Percentiles rank a stretch among this genome's conserved stretches.
Conservation (phyloP, 495 filamentous ascomycete species). For the Penicillium arizonense region DNA sequence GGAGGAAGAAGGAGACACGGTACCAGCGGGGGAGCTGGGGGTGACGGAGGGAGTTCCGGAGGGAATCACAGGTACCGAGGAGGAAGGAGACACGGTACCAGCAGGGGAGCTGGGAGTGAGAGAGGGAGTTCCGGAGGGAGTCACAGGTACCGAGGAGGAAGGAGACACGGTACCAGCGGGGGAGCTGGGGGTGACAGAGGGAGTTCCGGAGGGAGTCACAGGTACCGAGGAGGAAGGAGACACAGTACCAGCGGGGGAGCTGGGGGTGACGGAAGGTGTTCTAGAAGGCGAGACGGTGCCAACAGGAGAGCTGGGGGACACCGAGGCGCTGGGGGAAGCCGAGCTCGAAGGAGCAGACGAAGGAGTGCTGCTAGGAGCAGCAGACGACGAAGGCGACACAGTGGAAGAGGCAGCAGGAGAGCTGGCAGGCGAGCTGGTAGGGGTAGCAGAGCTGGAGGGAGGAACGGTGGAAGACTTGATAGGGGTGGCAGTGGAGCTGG, state of each 20-base stretch:
- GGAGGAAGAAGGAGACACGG: background rate
- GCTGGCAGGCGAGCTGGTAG: constrained; percentile 15
- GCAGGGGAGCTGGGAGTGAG: constrained; percentile 3
- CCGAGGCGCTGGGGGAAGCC: constrained; percentile 7
- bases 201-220: constrained; percentile 4
- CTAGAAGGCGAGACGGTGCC: constrained; percentile 1
- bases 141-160: background rate
- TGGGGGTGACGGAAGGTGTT: background rate
- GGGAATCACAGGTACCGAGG: background rate
- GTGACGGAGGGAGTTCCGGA: background rate
- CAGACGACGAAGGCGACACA: constrained; percentile 6
- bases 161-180: background rate
- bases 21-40: background rate
- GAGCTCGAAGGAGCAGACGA: constrained; percentile 10
- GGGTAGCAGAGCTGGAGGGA: constrained; percentile 15
- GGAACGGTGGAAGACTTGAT: constrained; percentile 6
- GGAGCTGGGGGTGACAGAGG: background rate
- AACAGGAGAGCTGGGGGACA: background rate
- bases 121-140: constrained; percentile 7
- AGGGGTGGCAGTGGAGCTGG: constrained; percentile 11
- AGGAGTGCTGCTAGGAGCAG: constrained; percentile 9
- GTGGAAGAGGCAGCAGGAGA: constrained; percentile 15
- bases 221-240: constrained; percentile 3
- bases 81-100: background rate
- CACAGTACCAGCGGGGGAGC: background rate